Percentiles rank a stretch among this genome's conserved stretches.
Conservation (phyloP, 345 rosid genomes). For the Angophora floribunda region DNA sequence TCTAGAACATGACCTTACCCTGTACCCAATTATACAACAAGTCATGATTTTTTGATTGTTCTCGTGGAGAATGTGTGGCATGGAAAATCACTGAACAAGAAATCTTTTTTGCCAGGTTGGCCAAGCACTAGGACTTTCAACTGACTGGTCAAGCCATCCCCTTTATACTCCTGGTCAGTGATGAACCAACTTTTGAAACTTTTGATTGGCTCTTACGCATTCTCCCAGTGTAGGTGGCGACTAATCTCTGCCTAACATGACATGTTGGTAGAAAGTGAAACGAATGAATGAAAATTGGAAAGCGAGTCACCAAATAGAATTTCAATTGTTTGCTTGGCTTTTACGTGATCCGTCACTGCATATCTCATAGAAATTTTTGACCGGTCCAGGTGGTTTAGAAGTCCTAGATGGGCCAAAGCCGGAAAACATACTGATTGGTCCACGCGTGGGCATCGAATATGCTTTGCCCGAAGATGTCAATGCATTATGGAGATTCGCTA, state of each 20-base stretch:
- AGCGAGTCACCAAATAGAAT: background rate
- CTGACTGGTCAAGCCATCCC: constrained; percentile 86
- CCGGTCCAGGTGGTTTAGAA: constrained; percentile 69
- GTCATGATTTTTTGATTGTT: background rate
- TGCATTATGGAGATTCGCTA: constrained; percentile 91
- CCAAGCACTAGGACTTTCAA: constrained; percentile 88
- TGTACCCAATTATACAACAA: background rate
- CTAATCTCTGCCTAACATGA: background rate
- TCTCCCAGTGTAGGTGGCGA: background rate
- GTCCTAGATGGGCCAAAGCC: constrained; percentile 77
- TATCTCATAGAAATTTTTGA: background rate
- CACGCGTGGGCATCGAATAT: constrained; percentile 90
- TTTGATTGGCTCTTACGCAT: background rate
- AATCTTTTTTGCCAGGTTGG: constrained; percentile 40
- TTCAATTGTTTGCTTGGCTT: background rate
- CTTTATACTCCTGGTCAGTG: constrained; percentile 69
- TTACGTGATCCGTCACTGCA: background rate
- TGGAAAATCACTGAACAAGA: background rate
- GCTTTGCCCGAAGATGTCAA: constrained; percentile 69
- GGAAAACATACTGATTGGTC: constrained; percentile 58
- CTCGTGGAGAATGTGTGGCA: background rate
- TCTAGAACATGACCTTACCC: background rate
- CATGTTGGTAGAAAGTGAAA: background rate
- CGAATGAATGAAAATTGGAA: background rate
- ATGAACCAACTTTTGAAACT: background rate